Base-by-base conservation (phyloP, 768 basidiomycete species). In the Lactifluus subvellereus region DNA sequence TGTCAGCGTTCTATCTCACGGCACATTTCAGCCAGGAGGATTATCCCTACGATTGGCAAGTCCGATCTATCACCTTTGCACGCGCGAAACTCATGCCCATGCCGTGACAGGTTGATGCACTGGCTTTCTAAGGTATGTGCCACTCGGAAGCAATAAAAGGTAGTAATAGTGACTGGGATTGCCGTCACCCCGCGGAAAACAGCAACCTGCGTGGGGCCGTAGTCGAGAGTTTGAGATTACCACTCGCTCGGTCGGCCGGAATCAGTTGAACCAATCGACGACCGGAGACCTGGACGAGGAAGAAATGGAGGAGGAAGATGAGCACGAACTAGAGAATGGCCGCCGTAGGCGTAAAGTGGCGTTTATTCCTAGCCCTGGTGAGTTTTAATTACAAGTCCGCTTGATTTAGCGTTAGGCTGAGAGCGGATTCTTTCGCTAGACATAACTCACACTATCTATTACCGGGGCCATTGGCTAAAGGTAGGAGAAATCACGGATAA, bases 131-230 rank as follows among this genome's bases (percentile, higher is more conserved):
- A 93, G 82, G 89, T 85, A 59, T 68, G 73, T 62, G 45, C 57
- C 48, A 66, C 58, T 16, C 54, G 61, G 49, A 42, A 20, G 27
- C 42, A 52, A 35, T 48, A 38, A 18, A 45, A 33, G 27, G 13
- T 10, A 3, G n/a, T 20, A 27, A 40, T 48, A 48, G 47, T 48
- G 47, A 48, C 22, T 38, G 32, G 47, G 35, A 47, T 49, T 35
- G 40, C 37, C 18, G 22, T 56, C 47, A 61, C 52, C 65, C 60
- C 47, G 37, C 53, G 57, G 59, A 45, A 53, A 68, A 62, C 72
- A 93, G 91, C 91, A 94, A 87, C 91, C 91, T 16, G 87, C 89
- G 27, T 94, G 91, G 89, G 88, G 88, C 7, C 84, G 87, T 43
- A 91, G 88, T 73, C 81, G 91, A 51, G 91, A 93, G 72, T 92